Evolutionary conservation across 805 yeast genomes (phyloP).

Genomic region (Tetrapisispora nanseiensis): DNA sequence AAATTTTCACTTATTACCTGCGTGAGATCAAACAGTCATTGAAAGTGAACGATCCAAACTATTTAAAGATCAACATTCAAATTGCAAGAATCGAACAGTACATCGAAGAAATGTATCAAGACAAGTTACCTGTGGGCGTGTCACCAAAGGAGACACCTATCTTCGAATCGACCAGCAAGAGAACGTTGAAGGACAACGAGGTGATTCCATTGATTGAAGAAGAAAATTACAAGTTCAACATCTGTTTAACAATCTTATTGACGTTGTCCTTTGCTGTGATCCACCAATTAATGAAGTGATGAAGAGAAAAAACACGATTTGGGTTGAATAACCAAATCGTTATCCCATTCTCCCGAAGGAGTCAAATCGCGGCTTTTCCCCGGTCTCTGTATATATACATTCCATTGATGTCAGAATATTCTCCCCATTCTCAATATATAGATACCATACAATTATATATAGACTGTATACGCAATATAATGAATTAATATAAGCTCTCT

Average conservation of each 20-base stretch:
- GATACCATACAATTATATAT: no score
- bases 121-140: conserved; percentile 47
- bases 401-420: no score
- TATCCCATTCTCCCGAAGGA: no score
- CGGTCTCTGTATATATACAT: no score
- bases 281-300: neutral
- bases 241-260: conserved; percentile 14
- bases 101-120: conserved; percentile 68
- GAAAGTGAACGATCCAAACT: conserved; percentile 76
- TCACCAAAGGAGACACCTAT: conserved; percentile 30
- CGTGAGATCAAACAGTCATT: conserved; percentile 72
- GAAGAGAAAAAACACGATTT: neutral
- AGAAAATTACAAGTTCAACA: conserved; percentile 22
- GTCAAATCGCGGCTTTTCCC: no score
- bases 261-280: conserved; percentile 7
- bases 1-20: conserved; percentile 66
- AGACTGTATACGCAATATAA: no score
- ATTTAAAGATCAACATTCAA: conserved; percentile 68
- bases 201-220: conserved; percentile 15
- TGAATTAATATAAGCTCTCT: no score
- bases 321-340: neutral
- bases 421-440: no score
- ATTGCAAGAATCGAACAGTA: conserved; percentile 87
- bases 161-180: conserved; percentile 34
- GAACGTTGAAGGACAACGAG: conserved; percentile 34